Base-by-base conservation (phyloP, 257 asterid genomes). In the Lantana camara region DNA sequence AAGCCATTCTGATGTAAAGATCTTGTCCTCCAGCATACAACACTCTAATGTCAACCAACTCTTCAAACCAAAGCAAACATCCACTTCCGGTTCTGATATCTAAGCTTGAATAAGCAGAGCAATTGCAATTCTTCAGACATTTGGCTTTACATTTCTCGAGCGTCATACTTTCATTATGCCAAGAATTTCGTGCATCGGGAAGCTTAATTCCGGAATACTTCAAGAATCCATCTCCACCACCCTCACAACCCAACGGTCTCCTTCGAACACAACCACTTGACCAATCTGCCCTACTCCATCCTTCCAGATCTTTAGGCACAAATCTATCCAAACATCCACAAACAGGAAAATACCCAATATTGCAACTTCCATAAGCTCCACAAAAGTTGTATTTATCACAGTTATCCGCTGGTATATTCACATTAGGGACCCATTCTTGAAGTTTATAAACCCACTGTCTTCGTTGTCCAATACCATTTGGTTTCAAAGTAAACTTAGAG, bases 311-410 rank as follows among this genome's bases (percentile, higher is more conserved):
- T 34, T 41, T 72, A 0, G 68, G 64, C 24, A 15, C 68, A 46
- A 77, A 81, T 34, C 41, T 56, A n/a, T 69, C 37, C 29, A 78
- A 42, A 44, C 87, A 81, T 24, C 34, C 68, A 70, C 87, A 82
- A 0, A 57, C 17, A 0, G 76, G 68, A 2, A 72, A 67, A 7
- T 46, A 66, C 13, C n/a, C 51, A 11, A 42, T 55, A 13, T 49
- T 47, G 29, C 84, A 67, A n/a, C n/a, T n/a, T n/a, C n/a, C n/a
- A n/a, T n/a, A n/a, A n/a, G n/a, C n/a, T n/a, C n/a, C n/a, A n/a
- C 87, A 82, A 0, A 38, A 34, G 22, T 62, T 63, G 11, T 78
- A 82, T 1, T 15, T 16, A 19, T 82, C 87, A 7, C 87, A 82
- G 4, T 8, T 54, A 61, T 71, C 82, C 1, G 40, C 11, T 3